Base-by-base conservation (phyloP, 2,329 filamentous ascomycete species). In the Aureobasidium pullulans region DNA sequence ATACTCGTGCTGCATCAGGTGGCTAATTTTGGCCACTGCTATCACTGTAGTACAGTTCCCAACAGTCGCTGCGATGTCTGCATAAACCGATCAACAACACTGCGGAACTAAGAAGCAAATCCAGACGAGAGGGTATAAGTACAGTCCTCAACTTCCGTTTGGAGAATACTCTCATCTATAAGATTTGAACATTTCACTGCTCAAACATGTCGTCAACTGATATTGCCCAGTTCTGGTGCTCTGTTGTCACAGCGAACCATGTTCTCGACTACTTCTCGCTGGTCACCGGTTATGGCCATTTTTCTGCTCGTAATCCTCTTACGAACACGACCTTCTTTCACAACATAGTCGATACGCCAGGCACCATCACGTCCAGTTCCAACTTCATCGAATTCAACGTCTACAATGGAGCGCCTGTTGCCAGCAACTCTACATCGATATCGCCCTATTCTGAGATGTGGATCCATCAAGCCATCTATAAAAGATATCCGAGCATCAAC, bases 401-500 rank as follows among this genome's bases (percentile, higher is more conserved):
- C 32, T 37, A 16, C 4, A 50, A 37, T 13, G 47, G 16, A 36
- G 47, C 32, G 23, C 4, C n/a, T 7, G n/a, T 50, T 16, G 47
- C 6, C 4, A 50, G 37, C 16, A 23, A 6, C 5, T 50, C 47
- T 6, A 13, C 28, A 8, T 23, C 47, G 2, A 7, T 37, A n/a
- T 50, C 32, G 11, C n/a, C 32, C 16, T 23, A 5, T 19, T 50
- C 47, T 3, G 47, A 50, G 16, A 50, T 50, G 11, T 50, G 47
- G 47, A 50, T 50, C 5, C 47, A 50, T 19, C 47, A 50, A 37
- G 47, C 47, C n/a, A 50, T 50, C n/a, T 50, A 50, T 32, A 37
- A 50, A 3, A 50, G 47, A 37, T 50, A 37, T 8, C 32, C 47
- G 7, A 15, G 28, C 32, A 10, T 50, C 7, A 37, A 50, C 8